Percentiles rank a stretch among this genome's conserved stretches.
These are phyloP conservation scores for Komagataella ulmi DNA, from an alignment of 805 yeast species.

Conservation along the genomic window DNA sequence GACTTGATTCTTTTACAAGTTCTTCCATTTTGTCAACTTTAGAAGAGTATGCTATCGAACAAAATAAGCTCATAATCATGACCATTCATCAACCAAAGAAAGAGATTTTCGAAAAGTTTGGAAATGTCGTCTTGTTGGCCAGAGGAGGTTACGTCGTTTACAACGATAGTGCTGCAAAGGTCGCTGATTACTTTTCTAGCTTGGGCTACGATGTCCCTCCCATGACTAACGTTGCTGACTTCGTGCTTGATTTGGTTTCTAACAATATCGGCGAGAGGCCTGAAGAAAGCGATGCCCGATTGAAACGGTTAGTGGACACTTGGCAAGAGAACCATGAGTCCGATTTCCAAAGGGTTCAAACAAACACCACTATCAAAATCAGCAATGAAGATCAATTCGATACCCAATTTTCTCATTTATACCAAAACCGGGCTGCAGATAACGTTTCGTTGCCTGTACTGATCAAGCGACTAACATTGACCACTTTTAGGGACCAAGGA, in stretches of 20 bases:
- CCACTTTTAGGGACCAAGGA: constrained; percentile 28
- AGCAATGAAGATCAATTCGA: background rate
- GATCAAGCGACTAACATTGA: constrained; percentile 18
- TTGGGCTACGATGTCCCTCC: constrained; percentile 38
- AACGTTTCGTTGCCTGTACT: constrained; percentile 11
- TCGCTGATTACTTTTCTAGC: constrained; percentile 29
- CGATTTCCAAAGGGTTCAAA: constrained; percentile 4
- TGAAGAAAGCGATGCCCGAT: constrained; percentile 15
- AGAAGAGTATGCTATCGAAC: constrained; percentile 30
- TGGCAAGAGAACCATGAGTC: constrained; percentile 19
- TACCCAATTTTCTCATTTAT: constrained; percentile 10
- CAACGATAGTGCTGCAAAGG: constrained; percentile 33
- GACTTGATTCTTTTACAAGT: constrained; percentile 62
- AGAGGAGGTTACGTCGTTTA: constrained; percentile 52
- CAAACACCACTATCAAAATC: background rate
- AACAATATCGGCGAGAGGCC: constrained; percentile 6
- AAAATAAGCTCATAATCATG: constrained; percentile 46
- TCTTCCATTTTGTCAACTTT: constrained; percentile 43
- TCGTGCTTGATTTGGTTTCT: constrained; percentile 48
- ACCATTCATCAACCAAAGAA: constrained; percentile 73
- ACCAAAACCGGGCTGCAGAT: constrained; percentile 3
- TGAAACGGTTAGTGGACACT: constrained; percentile 22
- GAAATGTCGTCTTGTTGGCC: constrained; percentile 47
- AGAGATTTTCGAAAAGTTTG: constrained; percentile 47
- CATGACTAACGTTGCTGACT: constrained; percentile 55